Conservation (phyloP, 225 moss, liverwort and hornwort species). For the Neckera pumila region DNA sequence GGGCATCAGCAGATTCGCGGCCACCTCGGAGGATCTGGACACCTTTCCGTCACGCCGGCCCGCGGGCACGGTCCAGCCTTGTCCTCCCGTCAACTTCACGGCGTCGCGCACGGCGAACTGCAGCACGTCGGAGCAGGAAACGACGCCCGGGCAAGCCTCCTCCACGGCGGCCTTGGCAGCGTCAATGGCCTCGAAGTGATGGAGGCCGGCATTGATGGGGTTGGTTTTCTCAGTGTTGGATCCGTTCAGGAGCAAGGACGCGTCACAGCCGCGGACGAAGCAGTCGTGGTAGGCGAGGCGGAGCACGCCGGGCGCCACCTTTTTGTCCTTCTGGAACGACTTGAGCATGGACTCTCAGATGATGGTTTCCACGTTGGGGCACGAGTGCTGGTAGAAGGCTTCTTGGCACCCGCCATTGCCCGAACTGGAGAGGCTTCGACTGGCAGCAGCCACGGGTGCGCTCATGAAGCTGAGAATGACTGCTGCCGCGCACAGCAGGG, state of each 20-base stretch:
- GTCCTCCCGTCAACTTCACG: constrained; percentile 27
- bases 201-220: constrained; percentile 13
- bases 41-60: constrained; percentile 49
- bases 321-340: background rate
- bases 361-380: background rate
- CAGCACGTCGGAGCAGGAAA: constrained; percentile 60
- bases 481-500: background rate
- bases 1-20: constrained; percentile 27
- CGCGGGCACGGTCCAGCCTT: constrained; percentile 37
- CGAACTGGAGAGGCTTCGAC: background rate
- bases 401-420: background rate
- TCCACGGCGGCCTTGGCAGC: constrained; percentile 59
- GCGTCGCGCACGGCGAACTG: constrained; percentile 33
- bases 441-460: background rate
- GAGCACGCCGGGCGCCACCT: background rate
- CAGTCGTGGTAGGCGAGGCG: background rate
- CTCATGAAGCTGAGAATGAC: background rate
- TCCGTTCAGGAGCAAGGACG: background rate
- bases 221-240: background rate
- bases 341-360: background rate
- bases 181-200: constrained; percentile 26
- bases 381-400: background rate
- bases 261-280: background rate
- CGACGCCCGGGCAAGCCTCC: constrained; percentile 37
- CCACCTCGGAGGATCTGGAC: constrained; percentile 36